phyloP scores from a whole-genome alignment of 176 grass and related monocot species.

The Eremochloa ophiuroides region DNA sequence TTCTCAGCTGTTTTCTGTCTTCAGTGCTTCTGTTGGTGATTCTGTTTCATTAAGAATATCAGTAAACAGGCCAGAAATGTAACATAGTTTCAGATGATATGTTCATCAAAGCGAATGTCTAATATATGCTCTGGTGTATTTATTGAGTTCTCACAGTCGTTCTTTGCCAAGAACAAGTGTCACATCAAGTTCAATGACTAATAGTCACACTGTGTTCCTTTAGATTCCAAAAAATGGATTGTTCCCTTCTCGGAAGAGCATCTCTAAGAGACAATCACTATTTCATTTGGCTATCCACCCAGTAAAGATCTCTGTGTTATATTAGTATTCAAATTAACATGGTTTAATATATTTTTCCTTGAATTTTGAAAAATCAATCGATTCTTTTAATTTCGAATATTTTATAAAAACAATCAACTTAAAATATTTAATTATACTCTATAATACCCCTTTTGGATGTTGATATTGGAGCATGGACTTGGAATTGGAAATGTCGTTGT shows the following conservation, averaged over 20 bases:
- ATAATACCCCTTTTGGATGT: no score
- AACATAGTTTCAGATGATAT: slow-evolving; percentile 4
- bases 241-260: background rate
- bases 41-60: background rate
- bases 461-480: no score
- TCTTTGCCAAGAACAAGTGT: background rate
- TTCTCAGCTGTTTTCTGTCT: background rate
- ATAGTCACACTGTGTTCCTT: background rate
- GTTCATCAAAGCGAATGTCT: background rate
- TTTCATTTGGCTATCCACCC: no score
- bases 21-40: slow-evolving; percentile 3
- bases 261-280: no score
- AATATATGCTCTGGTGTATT: background rate
- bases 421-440: no score
- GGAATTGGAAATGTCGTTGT: no score
- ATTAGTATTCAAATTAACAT: no score
- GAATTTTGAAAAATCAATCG: no score
- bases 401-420: no score
- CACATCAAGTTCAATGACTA: background rate
- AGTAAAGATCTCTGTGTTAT: no score
- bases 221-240: background rate
- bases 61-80: background rate
- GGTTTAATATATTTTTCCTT: no score
- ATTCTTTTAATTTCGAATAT: no score
- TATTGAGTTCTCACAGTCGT: background rate